A percentile compares a stretch with the other conserved stretches of the same genome.
Evolutionary conservation across 1,284 basidiomycete genomes (phyloP).

Genomic region (Melampsora americana): DNA sequence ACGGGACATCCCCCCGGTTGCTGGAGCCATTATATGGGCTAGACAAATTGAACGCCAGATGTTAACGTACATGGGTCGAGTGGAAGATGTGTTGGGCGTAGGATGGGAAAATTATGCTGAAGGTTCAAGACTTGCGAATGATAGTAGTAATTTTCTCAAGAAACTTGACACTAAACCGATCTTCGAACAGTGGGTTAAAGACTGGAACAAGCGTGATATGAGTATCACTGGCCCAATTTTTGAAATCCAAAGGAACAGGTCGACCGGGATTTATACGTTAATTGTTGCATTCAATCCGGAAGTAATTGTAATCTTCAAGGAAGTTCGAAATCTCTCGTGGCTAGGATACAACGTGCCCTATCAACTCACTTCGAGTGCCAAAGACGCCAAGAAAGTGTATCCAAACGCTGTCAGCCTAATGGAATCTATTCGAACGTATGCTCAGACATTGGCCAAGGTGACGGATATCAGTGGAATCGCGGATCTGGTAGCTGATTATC

Average conservation of each 20-base stretch:
- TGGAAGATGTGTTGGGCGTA: conserved; percentile 95
- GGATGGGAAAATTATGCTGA: conserved; percentile 99
- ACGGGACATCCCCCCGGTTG: conserved; percentile 93
- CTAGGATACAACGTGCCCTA: conserved; percentile 92
- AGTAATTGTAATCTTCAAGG: conserved; percentile 96
- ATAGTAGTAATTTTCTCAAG: conserved; percentile 84
- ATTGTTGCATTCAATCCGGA: conserved; percentile 96
- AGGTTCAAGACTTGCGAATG: conserved; percentile 90
- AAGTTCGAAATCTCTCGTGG: conserved; percentile 93
- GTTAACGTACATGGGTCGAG: conserved; percentile 96
- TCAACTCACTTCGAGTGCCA: conserved; percentile 90
- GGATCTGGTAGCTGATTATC: conserved; percentile 85
- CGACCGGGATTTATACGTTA: conserved; percentile 68
- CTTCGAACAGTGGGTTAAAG: conserved; percentile 92
- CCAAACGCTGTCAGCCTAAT: conserved; percentile 96
- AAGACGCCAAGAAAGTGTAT: conserved; percentile 95
- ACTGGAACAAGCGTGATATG: conserved; percentile 88
- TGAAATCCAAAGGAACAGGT: conserved; percentile 77
- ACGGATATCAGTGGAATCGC: conserved; percentile 78
- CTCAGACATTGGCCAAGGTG: conserved; percentile 85
- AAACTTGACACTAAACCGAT: conserved; percentile 92
- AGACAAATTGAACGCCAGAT: conserved; percentile 96
- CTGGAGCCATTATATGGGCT: conserved; percentile 98
- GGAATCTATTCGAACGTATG: conserved; percentile 95
- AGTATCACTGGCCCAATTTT: conserved; percentile 92